Percentiles rank a stretch among this genome's conserved stretches.
phyloP scores from a whole-genome alignment of 305 asterid species.

The Galium porrigens region DNA sequence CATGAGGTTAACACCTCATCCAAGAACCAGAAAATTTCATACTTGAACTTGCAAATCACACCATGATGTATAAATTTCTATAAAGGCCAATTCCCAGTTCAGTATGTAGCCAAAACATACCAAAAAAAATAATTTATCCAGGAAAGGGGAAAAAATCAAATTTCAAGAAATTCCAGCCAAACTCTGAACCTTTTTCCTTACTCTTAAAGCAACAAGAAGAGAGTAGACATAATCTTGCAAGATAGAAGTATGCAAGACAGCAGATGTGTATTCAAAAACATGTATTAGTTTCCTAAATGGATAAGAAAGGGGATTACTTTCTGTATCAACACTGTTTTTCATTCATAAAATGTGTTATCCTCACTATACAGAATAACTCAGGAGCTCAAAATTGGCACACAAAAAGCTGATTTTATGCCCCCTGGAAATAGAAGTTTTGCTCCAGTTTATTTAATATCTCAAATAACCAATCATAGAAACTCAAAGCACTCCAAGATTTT shows the following conservation, averaged over 20 bases:
- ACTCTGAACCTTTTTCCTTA: not conserved
- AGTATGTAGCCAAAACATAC: not conserved
- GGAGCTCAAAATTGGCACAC: not conserved
- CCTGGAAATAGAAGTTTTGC: not conserved
- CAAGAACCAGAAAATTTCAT: not conserved
- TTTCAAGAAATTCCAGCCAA: not conserved
- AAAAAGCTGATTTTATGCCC: not conserved
- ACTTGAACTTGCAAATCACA: not conserved
- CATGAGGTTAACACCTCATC: not conserved
- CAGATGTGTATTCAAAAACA: not conserved
- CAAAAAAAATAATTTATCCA: not conserved
- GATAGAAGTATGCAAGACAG: not conserved
- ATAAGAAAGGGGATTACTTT: not conserved
- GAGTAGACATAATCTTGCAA: not conserved
- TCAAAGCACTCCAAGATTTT: not conserved
- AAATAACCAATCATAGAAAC: not conserved
- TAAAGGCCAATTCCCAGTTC: not conserved
- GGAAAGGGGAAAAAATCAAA: not conserved
- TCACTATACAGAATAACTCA: not conserved
- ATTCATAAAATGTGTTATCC: not conserved
- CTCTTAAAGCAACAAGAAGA: not conserved
- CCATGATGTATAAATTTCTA: not conserved
- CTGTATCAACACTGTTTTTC: not conserved
- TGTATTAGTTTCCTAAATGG: not conserved
- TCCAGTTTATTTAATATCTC: not conserved